Evolutionary conservation across 2,329 filamentous ascomycete genomes (phyloP).

Genomic region (Basipetospora chlamydospora): DNA sequence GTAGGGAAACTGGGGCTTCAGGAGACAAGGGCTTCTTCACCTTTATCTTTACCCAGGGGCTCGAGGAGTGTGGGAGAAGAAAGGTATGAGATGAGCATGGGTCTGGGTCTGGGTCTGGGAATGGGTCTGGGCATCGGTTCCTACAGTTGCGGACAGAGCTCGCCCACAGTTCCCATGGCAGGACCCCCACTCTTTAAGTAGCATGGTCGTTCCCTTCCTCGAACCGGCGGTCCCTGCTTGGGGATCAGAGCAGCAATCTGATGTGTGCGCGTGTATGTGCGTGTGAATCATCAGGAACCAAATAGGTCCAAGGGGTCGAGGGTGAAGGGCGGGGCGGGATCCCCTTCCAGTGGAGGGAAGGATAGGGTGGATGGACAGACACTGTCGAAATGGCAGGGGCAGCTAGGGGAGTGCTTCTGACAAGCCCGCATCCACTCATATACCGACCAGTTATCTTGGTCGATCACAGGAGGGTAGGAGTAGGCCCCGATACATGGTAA

Average conservation of each 20-base stretch:
- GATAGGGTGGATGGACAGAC: no score
- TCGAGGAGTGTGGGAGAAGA: no score
- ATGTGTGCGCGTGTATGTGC: no score
- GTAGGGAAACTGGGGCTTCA: no score
- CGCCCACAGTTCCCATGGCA: slow-evolving; percentile 2
- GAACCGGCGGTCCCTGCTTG: not conserved
- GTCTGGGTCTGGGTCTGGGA: no score
- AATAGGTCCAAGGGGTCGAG: slow-evolving; percentile 7
- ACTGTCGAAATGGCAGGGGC: not conserved
- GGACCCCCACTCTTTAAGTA: slow-evolving; percentile 5
- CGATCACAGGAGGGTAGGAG: no score
- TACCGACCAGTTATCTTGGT: slow-evolving; percentile 7
- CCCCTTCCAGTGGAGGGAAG: slow-evolving; percentile 1
- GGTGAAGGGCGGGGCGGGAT: slow-evolving; percentile 6
- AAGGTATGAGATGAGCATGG: no score
- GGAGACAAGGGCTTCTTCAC: no score
- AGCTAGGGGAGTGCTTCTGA: no score
- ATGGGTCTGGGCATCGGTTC: no score
- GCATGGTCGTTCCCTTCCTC: slow-evolving; percentile 1
- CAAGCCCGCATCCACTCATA: slow-evolving; percentile 8
- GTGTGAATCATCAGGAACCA: slow-evolving; percentile 1
- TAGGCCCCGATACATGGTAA: slow-evolving; percentile 3
- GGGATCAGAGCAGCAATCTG: slow-evolving; percentile 1
- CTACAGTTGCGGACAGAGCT: not conserved
- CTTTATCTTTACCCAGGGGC: no score